phyloP scores from a whole-genome alignment of 257 asterid species.

The Fraxinus quadrangulata region DNA sequence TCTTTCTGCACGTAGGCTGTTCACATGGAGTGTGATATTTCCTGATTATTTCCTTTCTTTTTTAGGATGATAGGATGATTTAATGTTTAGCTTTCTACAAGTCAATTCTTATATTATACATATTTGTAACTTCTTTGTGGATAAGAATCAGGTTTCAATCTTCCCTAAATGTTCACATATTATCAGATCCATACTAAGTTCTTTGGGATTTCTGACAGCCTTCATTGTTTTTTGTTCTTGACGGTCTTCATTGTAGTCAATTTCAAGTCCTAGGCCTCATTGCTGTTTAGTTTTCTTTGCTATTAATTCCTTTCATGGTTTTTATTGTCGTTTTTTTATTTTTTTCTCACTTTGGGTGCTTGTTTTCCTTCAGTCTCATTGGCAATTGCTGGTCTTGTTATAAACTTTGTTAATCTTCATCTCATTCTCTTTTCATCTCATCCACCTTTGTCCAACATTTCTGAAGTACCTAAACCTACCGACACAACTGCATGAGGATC shows the following conservation, averaged over 20 bases:
- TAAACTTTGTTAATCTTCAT: neutral
- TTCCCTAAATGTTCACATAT: neutral
- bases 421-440: neutral
- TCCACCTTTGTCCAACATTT: neutral
- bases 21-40: neutral
- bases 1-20: neutral
- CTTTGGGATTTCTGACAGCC: neutral
- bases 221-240: neutral
- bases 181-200: neutral
- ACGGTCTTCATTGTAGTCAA: neutral
- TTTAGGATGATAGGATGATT: neutral
- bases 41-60: neutral
- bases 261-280: neutral
- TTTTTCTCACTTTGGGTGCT: neutral
- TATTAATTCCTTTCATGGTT: neutral
- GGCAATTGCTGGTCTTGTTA: neutral
- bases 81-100: neutral
- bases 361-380: neutral
- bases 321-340: neutral
- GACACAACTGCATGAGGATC: neutral
- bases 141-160: neutral
- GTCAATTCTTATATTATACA: neutral
- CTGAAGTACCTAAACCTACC: neutral
- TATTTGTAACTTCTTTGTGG: neutral
- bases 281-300: neutral